Evolutionary conservation across 768 basidiomycete genomes (phyloP).

Genomic region (Xerocomus spinulosus): DNA sequence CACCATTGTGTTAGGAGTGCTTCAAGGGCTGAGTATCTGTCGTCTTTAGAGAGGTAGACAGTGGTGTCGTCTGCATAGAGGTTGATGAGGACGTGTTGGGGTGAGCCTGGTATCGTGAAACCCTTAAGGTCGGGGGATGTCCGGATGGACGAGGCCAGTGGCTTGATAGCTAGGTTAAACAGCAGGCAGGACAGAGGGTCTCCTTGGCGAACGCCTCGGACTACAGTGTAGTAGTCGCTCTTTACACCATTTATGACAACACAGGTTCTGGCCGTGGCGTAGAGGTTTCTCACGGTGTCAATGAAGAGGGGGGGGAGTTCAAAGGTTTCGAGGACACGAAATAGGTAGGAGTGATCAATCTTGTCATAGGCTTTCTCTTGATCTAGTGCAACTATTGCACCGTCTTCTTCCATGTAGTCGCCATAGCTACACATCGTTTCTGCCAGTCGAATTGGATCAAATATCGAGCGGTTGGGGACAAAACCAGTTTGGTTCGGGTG

Average conservation of each 20-base stretch:
- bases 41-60: conserved; percentile 8
- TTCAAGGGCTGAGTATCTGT: conserved; percentile 21
- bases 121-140: conserved; percentile 9
- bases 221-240: not conserved
- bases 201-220: not conserved
- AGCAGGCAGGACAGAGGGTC: not conserved
- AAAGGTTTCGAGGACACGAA: not conserved
- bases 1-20: conserved; percentile 37
- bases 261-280: not conserved
- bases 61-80: conserved; percentile 31
- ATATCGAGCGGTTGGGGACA: conserved; percentile 26
- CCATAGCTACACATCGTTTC: conserved; percentile 21
- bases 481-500: conserved; percentile 37
- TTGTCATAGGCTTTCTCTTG: too few species aligned
- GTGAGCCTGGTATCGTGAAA: not conserved
- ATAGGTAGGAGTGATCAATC: conserved; percentile 30
- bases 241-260: not conserved
- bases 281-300: not conserved
- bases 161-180: not conserved
- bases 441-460: conserved; percentile 29
- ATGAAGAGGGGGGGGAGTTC: not conserved
- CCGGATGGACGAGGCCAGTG: not conserved
- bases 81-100: conserved; percentile 9
- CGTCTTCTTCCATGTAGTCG: conserved; percentile 18
- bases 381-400: conserved; percentile 28